Conservation (phyloP, 495 filamentous ascomycete genomes). For the Neurospora sp. region DNA sequence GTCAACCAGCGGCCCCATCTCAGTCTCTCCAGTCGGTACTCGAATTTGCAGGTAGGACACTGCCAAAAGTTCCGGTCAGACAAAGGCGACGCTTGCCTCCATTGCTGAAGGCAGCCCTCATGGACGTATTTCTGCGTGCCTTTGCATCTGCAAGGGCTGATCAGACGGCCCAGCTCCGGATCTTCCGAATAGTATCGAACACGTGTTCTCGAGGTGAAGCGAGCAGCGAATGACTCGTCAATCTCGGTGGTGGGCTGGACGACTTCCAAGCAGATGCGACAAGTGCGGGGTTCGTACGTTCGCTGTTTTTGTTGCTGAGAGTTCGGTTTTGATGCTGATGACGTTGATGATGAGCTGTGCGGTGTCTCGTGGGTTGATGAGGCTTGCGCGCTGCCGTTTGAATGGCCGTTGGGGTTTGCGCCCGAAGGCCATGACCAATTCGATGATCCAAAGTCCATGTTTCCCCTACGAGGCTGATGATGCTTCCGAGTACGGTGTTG, state of each 20-base stretch:
- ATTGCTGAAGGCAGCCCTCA: constrained; percentile 80
- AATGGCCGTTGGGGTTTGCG: background rate
- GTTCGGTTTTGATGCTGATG: background rate
- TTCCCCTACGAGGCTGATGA: background rate
- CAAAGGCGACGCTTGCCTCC: constrained; percentile 66
- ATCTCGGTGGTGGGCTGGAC: constrained; percentile 69
- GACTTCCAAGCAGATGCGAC: constrained; percentile 86
- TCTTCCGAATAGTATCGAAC: constrained; percentile 69
- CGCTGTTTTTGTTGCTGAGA: constrained; percentile 20
- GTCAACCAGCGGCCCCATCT: constrained; percentile 64
- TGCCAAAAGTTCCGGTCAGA: constrained; percentile 68
- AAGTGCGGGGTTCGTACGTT: constrained; percentile 60
- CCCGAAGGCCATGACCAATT: constrained; percentile 11
- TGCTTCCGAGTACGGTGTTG: background rate
- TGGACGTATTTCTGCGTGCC: constrained; percentile 91
- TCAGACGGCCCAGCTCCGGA: constrained; percentile 66
- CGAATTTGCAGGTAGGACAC: constrained; percentile 81
- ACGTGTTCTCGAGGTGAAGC: constrained; percentile 48
- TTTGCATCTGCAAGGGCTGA: constrained; percentile 88
- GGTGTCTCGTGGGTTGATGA: background rate
- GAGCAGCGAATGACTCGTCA: constrained; percentile 47
- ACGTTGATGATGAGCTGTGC: background rate
- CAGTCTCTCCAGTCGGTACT: constrained; percentile 72
- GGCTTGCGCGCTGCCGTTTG: background rate
- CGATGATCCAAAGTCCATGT: background rate